phyloP scores from a whole-genome alignment of 2,329 filamentous ascomycete genomes.

The Amauroascus niger region DNA sequence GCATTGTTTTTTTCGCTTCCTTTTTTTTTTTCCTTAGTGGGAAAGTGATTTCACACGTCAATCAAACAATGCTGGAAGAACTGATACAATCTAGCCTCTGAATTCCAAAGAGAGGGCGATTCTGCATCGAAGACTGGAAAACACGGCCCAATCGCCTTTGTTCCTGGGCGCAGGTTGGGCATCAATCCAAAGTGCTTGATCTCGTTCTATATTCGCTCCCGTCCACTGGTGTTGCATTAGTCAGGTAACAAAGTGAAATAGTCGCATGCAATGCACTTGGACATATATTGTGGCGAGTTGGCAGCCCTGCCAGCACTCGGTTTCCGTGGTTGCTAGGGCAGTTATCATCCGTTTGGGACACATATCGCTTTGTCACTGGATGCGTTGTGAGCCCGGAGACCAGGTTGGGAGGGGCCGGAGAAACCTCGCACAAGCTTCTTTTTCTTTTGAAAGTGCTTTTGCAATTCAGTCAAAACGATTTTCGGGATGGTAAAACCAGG shows the following conservation, averaged over 20 bases:
- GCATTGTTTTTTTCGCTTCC: slow-evolving; percentile 10
- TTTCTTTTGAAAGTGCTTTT: not conserved
- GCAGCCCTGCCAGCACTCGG: slow-evolving; percentile 6
- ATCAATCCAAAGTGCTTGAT: slow-evolving; percentile 12
- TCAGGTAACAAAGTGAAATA: slow-evolving; percentile 14
- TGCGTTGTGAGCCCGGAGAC: not conserved
- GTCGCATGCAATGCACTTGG: slow-evolving; percentile 3
- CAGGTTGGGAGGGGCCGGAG: not conserved
- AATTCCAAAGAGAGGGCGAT: slow-evolving; percentile 2
- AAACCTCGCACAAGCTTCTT: slow-evolving; percentile 8
- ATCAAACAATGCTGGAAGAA: not conserved
- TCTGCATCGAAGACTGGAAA: slow-evolving; percentile 7
- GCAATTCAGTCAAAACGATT: not conserved
- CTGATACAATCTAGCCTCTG: slow-evolving; percentile 2
- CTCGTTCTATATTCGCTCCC: slow-evolving; percentile 10
- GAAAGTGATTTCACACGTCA: slow-evolving; percentile 12
- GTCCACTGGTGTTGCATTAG: slow-evolving; percentile 13
- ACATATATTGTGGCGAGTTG: slow-evolving; percentile 8
- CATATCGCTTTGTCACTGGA: slow-evolving; percentile 6
- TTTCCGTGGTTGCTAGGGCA: slow-evolving; percentile 1
- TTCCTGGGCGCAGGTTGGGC: slow-evolving; percentile 14
- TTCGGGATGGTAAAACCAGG: not conserved
- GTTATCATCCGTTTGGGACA: slow-evolving; percentile 3
- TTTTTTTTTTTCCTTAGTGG: not conserved
- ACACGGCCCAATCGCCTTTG: slow-evolving; percentile 14